phyloP scores from a whole-genome alignment of 2,329 filamentous ascomycete species.

The Paraconiothyrium sp. region DNA sequence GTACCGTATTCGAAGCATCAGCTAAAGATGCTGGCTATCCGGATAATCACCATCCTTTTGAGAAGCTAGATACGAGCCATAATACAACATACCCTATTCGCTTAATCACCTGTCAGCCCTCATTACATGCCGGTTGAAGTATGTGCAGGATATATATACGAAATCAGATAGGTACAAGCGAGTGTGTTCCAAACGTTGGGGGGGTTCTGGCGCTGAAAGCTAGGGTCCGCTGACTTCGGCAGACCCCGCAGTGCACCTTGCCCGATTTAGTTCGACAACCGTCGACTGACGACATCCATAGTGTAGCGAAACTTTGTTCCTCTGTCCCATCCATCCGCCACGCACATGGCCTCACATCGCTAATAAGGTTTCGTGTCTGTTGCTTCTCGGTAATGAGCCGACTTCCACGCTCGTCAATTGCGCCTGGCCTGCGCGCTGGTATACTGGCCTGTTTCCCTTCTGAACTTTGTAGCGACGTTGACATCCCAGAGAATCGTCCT shows the following conservation, averaged over 20 bases:
- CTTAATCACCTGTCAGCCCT: background rate
- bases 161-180: background rate
- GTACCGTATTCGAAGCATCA: background rate
- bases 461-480: background rate
- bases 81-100: background rate
- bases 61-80: background rate
- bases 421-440: background rate
- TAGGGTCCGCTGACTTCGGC: background rate
- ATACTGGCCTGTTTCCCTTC: background rate
- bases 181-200: background rate
- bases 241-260: background rate
- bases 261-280: background rate
- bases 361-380: background rate
- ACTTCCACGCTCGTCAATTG: background rate
- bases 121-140: background rate
- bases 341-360: background rate
- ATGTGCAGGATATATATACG: background rate
- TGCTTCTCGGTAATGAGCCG: background rate
- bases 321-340: background rate
- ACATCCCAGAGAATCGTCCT: background rate
- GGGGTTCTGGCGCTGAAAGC: background rate
- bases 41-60: too few relatives aligned
- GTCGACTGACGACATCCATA: background rate
- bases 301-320: slow-evolving; percentile 11
- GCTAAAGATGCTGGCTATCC: background rate